Evolutionary conservation across 2,329 filamentous ascomycete species (phyloP).

Genomic region (Sporothrix euskadiensis): DNA sequence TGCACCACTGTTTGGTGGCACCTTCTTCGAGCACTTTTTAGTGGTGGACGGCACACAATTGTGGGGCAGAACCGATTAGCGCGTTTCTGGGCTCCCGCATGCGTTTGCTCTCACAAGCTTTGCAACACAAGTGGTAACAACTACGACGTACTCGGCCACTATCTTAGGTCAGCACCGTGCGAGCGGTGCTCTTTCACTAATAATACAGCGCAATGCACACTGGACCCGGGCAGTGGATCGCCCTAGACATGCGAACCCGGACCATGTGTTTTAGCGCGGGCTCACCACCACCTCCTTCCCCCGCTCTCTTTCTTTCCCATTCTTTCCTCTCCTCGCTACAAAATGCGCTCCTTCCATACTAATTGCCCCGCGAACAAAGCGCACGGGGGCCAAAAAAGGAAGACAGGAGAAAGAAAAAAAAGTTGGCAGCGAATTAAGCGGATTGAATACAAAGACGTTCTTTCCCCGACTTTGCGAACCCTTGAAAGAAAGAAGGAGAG

Average conservation of each 20-base stretch:
- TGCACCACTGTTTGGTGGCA: neutral
- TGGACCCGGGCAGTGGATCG: neutral
- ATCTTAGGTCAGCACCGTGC: neutral
- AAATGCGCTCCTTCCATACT: neutral
- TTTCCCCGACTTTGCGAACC: conserved; percentile 14
- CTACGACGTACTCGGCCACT: too few species aligned
- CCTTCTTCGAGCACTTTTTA: neutral
- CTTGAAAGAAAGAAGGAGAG: neutral
- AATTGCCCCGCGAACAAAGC: conserved; percentile 15
- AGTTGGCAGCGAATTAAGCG: conserved; percentile 21
- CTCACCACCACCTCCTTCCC: neutral
- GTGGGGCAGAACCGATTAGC: neutral
- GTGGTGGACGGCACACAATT: conserved; percentile 5
- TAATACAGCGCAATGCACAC: conserved; percentile 13
- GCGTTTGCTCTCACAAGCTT: neutral
- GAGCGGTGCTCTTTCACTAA: neutral
- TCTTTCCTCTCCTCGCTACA: neutral
- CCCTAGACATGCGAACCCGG: conserved; percentile 2
- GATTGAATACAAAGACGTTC: conserved; percentile 19
- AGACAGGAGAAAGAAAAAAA: neutral
- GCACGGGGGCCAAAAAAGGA: neutral
- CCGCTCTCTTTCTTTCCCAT: neutral
- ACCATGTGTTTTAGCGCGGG: neutral
- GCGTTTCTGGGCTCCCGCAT: conserved; percentile 3
- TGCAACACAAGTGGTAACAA: neutral